Conservation (phyloP, 495 filamentous ascomycete genomes). For the Aspergillus nidulans region DNA sequence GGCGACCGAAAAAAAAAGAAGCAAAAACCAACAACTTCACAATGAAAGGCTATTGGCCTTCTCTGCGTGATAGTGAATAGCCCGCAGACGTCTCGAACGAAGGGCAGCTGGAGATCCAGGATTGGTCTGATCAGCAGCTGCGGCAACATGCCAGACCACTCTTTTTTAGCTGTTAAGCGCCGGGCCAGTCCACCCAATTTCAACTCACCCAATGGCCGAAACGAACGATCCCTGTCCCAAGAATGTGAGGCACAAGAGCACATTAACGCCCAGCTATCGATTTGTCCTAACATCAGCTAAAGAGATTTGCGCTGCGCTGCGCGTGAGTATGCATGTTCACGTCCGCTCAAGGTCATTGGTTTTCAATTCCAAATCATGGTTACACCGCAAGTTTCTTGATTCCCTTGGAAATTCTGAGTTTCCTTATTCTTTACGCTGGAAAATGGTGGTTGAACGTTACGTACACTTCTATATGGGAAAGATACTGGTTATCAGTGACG, state of each 20-base stretch:
- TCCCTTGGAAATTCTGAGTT: background rate
- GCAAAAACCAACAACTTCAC: background rate
- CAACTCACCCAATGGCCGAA: background rate
- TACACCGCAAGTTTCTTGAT: background rate
- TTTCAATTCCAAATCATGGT: background rate
- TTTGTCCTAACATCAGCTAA: background rate
- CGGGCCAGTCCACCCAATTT: constrained; percentile 1
- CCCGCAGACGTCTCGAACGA: background rate
- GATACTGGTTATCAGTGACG: too few species aligned
- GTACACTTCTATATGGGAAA: too few species aligned
- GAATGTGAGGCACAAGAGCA: background rate
- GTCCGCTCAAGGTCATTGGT: too few species aligned
- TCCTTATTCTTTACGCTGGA: too few species aligned
- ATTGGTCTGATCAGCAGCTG: constrained; percentile 3
- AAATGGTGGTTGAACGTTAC: too few species aligned
- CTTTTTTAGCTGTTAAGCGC: constrained; percentile 10
- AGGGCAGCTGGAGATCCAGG: background rate
- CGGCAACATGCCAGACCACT: constrained; percentile 4
- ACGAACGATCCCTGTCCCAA: background rate
- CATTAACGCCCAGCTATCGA: background rate
- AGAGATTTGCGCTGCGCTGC: background rate
- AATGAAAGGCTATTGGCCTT: background rate
- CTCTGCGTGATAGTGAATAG: background rate
- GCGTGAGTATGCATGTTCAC: background rate
- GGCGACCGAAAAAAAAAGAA: too few species aligned